These are phyloP conservation scores for Cryptosporidium meleagridis DNA, from an alignment of 169 alveolate species.

Conservation along the genomic window DNA sequence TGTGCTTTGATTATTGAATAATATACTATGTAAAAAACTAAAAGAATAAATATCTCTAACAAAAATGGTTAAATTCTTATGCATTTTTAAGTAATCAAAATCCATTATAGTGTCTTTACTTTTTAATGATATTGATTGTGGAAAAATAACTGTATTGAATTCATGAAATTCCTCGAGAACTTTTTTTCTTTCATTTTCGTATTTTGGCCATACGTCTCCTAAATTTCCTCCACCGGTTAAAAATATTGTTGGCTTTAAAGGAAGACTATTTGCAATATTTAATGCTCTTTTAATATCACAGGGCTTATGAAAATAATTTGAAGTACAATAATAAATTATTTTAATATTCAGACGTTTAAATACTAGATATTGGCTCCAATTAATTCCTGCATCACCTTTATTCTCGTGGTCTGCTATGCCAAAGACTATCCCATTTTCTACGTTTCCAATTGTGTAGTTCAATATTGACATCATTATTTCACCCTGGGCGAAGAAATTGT, in stretches of 20 bases:
- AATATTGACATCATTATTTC: conserved; percentile 25
- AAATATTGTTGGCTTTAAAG: conserved; percentile 29
- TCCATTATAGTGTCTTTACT: background rate
- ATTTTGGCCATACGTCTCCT: conserved; percentile 67
- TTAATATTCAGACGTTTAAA: conserved; percentile 11
- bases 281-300: conserved; percentile 44
- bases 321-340: conserved; percentile 64
- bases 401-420: conserved; percentile 77
- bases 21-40: background rate
- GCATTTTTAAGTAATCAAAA: conserved; percentile 6
- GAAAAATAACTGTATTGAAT: conserved; percentile 44
- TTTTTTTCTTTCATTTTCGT: conserved; percentile 49
- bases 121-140: conserved; percentile 57
- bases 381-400: conserved; percentile 76
- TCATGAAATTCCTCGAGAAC: conserved; percentile 42
- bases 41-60: conserved; percentile 48
- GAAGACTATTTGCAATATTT: conserved; percentile 25
- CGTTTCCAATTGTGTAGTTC: background rate
- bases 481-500: conserved; percentile 42
- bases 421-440: conserved; percentile 61
- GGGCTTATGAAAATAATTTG: conserved; percentile 28
- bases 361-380: conserved; percentile 62
- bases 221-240: conserved; percentile 76
- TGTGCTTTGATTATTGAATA: background rate
- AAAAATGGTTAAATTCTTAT: conserved; percentile 35